These are phyloP conservation scores for Colletotrichum acutatum DNA, from an alignment of 2,329 filamentous ascomycete genomes.

Conservation along the genomic window DNA sequence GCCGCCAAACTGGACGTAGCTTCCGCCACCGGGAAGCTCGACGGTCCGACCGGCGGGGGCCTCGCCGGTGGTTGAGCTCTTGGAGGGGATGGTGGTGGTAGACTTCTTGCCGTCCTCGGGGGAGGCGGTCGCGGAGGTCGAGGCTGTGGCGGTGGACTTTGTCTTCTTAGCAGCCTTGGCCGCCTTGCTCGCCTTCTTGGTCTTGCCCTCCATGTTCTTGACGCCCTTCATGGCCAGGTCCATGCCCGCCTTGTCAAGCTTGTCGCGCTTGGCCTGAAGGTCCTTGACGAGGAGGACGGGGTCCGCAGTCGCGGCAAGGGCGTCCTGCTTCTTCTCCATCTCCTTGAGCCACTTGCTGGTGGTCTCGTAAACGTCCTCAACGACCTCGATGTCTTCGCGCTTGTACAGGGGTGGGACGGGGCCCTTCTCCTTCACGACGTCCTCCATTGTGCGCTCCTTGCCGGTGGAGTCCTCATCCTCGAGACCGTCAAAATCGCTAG, in stretches of 20 bases:
- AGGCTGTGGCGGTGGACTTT: conserved; percentile 54
- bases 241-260: conserved; percentile 77
- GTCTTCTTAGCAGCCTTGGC: conserved; percentile 52
- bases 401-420: conserved; percentile 76
- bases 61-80: conserved; percentile 37
- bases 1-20: conserved; percentile 42
- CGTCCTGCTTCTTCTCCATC: conserved; percentile 76
- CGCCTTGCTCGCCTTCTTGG: conserved; percentile 52
- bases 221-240: conserved; percentile 78
- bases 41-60: conserved; percentile 50
- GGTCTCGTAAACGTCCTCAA: conserved; percentile 71
- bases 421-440: conserved; percentile 56
- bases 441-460: conserved; percentile 57
- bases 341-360: conserved; percentile 80
- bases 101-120: conserved; percentile 46
- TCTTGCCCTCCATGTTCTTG: conserved; percentile 61
- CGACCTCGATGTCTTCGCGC: conserved; percentile 74
- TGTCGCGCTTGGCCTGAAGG: conserved; percentile 73
- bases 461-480: conserved; percentile 72
- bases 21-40: conserved; percentile 51
- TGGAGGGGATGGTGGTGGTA: conserved; percentile 48
- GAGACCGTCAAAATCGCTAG: conserved; percentile 76
- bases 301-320: conserved; percentile 76
- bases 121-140: conserved; percentile 48
- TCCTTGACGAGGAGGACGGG: conserved; percentile 81